Evolutionary conservation across 805 yeast genomes (phyloP), one percentile per base, ranked within the genome.

Genomic region (Suhomyces faveliae): DNA sequence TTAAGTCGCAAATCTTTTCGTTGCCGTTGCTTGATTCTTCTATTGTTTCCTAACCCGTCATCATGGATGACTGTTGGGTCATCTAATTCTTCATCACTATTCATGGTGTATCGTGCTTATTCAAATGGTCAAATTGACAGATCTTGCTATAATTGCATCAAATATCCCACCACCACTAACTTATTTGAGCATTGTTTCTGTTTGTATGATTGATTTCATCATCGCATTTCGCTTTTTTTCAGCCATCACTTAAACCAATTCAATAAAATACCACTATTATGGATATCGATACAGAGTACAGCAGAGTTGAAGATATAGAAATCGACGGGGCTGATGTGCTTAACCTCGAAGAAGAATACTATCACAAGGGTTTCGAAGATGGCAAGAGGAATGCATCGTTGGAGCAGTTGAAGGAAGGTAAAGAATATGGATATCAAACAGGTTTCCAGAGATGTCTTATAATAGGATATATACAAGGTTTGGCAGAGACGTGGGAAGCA

Each of bases 341-440:
- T 35, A 75, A 81, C 54, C 60, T 85, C 22, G 96, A 88, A 58
- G 73, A 79, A 35, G 71, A 77, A 59, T 74, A 58, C 63, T 90
- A 88, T 60, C 63, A 77, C 5, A 81, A 80, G 50, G 97, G 97
- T 1, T 86, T 66, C 60, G 57, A 67, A 42, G 94, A 88, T 51
- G 98, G 96, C 1, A 77, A 77, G 35, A 64, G 68, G 4, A 85
- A 79, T 43, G 86, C 89, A 0, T 68, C 81, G 0, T 64, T 62
- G 42, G 78, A 81, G 38, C 90, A 89, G 42, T 73, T 67, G 44
- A 53, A 73, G 2, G 97, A 90, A 61, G 97, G 97, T 1, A 85
- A 84, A 59, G 89, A 88, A 59, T 84, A 82, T 54, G 98, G 98
- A 0, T 74, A 83, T 38, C 94, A 86, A 60, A 83, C 87, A 0